Evolutionary conservation across 805 yeast species (phyloP), one percentile per base, ranked within the genome.

Genomic region (Cyberlindnera lachancei): DNA sequence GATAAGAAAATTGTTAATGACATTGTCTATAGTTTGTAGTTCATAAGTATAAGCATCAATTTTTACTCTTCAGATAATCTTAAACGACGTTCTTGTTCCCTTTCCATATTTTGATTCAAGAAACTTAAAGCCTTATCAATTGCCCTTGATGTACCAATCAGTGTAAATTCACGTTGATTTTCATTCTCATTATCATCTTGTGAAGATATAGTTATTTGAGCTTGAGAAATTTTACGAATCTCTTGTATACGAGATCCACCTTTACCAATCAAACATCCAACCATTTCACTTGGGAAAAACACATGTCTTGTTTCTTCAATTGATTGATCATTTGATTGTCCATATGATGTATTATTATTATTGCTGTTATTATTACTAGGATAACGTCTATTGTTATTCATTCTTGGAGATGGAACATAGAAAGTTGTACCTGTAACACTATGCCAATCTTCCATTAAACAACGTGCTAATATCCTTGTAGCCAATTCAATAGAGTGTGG

Each of bases 241-340:
- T 87, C 94, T 55, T 82, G 92, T 44, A 87, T 85, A 59, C 94
- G 73, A 18, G 83, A 63, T 24, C 95, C 95, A 42, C 79, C 76
- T 45, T 80, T 79, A 38, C 96, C 96, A 46, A 87, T 84, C 34
- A 87, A 66, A 31, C 94, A 90, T 26, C 96, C 96, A 27, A 87
- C 95, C 61, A 77, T 76, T 38, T 77, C 84, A 44, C 80, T 78
- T 23, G 94, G 85, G 52, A 85, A 80, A 18, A 71, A 63, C 14
- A 75, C 60, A 3, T 66, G 56, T 26, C 69, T 68, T 6, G 72
- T 44, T 13, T 46, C 22, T 16, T 26, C 41, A 3, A 11, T 7
- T 9, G 25, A 13, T 6, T 7, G 7, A 11, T 23, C 14, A 6
- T 6, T 6, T 9, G 14, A 11, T 8, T 23, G 13, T 11, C 34